These are phyloP conservation scores for Talaromyces thailandensis DNA, from an alignment of 495 filamentous ascomycete genomes.

Conservation along the genomic window DNA sequence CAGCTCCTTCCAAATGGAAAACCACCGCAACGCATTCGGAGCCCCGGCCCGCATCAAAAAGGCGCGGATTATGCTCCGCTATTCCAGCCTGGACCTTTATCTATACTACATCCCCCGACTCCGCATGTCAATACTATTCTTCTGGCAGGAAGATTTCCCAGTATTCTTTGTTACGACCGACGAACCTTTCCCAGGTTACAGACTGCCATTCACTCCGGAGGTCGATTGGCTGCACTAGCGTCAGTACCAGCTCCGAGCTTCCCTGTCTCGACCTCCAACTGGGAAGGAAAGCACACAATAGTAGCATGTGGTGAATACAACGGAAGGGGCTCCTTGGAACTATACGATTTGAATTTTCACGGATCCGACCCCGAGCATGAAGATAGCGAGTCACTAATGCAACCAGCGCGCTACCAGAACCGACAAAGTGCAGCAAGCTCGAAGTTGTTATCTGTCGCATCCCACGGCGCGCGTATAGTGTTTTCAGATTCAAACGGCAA, in stretches of 20 bases:
- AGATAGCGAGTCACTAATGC: constrained; percentile 14
- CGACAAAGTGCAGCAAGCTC: constrained; percentile 73
- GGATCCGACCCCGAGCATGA: constrained; percentile 17
- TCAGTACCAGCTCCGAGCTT: constrained; percentile 58
- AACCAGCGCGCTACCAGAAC: constrained; percentile 48
- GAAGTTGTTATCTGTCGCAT: constrained; percentile 74
- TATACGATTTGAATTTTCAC: constrained; percentile 55
- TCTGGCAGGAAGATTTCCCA: constrained; percentile 81
- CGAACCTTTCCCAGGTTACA: constrained; percentile 74
- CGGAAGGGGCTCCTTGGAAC: constrained; percentile 78
- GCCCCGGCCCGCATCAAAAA: constrained; percentile 25
- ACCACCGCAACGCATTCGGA: constrained; percentile 34
- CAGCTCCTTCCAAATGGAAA: constrained; percentile 30
- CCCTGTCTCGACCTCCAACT: constrained; percentile 37
- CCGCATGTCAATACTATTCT: constrained; percentile 40
- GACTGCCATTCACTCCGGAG: constrained; percentile 75
- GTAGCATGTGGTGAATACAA: constrained; percentile 93
- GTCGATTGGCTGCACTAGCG: constrained; percentile 66
- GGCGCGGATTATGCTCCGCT: constrained; percentile 58
- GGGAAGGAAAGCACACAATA: constrained; percentile 49
- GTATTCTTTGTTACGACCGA: constrained; percentile 81
- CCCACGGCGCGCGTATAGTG: constrained; percentile 77
- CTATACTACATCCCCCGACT: constrained; percentile 65
- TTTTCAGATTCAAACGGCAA: constrained; percentile 78
- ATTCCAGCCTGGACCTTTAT: constrained; percentile 72